phyloP scores from a whole-genome alignment of 768 basidiomycete genomes.

The Suillus subluteus region DNA sequence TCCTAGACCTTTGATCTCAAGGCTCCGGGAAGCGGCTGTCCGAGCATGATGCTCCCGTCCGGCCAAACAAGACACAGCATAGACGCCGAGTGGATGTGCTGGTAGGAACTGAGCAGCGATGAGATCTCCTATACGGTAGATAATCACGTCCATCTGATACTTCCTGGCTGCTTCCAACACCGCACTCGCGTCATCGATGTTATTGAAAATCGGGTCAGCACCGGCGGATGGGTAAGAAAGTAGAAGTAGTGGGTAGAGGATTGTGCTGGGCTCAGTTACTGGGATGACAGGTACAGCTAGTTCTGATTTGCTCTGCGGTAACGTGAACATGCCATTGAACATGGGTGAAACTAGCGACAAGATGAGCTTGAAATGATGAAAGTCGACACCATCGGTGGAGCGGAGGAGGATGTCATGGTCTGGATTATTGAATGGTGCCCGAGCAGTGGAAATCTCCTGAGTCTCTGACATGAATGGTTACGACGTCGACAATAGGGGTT shows the following conservation, averaged over 20 bases:
- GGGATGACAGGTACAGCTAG: slow-evolving; percentile 38
- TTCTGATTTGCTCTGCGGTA: slow-evolving; percentile 18
- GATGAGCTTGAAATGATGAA: slow-evolving; percentile 30
- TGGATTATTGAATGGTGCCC: slow-evolving; percentile 6
- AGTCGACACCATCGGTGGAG: slow-evolving; percentile 31
- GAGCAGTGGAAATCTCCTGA: slow-evolving; percentile 6
- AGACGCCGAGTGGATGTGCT: slow-evolving; percentile 23
- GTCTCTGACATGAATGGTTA: not conserved
- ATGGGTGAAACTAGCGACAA: slow-evolving; percentile 35
- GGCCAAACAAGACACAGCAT: slow-evolving; percentile 23
- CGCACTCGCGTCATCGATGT: slow-evolving; percentile 35
- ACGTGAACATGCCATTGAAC: slow-evolving; percentile 27
- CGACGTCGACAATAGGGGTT: too few relatives aligned
- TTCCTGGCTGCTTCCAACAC: slow-evolving; percentile 42
- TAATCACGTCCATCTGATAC: slow-evolving; percentile 43
- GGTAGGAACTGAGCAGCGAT: slow-evolving; percentile 20
- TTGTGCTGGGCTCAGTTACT: slow-evolving; percentile 43
- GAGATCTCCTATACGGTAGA: slow-evolving; percentile 20
- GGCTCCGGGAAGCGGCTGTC: slow-evolving; percentile 23
- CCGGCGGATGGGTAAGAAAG: slow-evolving; percentile 42
- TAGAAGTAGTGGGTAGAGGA: slow-evolving; percentile 39
- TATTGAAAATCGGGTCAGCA: slow-evolving; percentile 31
- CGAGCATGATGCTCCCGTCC: slow-evolving; percentile 18
- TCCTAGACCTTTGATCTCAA: slow-evolving; percentile 10
- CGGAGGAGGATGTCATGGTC: slow-evolving; percentile 10